Evolutionary conservation across 2,329 filamentous ascomycete genomes (phyloP).

Genomic region (Trichoderma oligosporum): DNA sequence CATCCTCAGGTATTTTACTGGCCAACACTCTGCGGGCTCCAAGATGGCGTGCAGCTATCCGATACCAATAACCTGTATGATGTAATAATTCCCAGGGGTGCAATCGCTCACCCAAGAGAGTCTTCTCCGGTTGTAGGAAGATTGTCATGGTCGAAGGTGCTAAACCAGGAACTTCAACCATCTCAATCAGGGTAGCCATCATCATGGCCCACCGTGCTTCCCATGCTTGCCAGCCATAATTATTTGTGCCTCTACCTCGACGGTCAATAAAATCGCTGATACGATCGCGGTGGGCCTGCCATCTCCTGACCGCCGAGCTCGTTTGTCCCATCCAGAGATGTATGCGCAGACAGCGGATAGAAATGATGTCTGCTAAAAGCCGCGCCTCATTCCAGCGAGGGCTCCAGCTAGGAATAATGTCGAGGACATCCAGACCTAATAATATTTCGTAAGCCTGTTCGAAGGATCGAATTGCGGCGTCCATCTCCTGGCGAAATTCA

Average conservation of each 20-base stretch:
- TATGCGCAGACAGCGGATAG: slow-evolving; percentile 77
- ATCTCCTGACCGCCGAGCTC: slow-evolving; percentile 74
- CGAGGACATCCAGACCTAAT: slow-evolving; percentile 77
- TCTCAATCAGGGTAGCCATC: slow-evolving; percentile 60
- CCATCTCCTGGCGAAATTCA: slow-evolving; percentile 90
- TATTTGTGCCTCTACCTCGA: slow-evolving; percentile 77
- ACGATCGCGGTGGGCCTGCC: slow-evolving; percentile 71
- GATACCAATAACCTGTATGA: slow-evolving; percentile 65
- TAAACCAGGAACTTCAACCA: slow-evolving; percentile 49
- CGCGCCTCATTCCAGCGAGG: slow-evolving; percentile 90
- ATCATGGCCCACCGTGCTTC: slow-evolving; percentile 67
- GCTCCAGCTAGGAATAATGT: slow-evolving; percentile 85
- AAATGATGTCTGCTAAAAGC: slow-evolving; percentile 75
- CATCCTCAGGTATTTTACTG: slow-evolving; percentile 56
- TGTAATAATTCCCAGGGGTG: slow-evolving; percentile 63
- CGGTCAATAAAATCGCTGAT: slow-evolving; percentile 76
- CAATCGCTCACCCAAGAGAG: slow-evolving; percentile 53
- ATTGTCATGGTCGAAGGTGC: slow-evolving; percentile 42
- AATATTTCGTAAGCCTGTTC: slow-evolving; percentile 82
- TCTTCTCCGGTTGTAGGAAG: slow-evolving; percentile 57
- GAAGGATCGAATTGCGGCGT: slow-evolving; percentile 78
- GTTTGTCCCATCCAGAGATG: slow-evolving; percentile 75
- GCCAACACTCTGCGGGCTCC: slow-evolving; percentile 52
- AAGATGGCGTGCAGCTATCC: slow-evolving; percentile 56
- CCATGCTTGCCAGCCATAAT: slow-evolving; percentile 94